Conservation (phyloP, 805 yeast species). For the Blastobotrys muscicola region DNA sequence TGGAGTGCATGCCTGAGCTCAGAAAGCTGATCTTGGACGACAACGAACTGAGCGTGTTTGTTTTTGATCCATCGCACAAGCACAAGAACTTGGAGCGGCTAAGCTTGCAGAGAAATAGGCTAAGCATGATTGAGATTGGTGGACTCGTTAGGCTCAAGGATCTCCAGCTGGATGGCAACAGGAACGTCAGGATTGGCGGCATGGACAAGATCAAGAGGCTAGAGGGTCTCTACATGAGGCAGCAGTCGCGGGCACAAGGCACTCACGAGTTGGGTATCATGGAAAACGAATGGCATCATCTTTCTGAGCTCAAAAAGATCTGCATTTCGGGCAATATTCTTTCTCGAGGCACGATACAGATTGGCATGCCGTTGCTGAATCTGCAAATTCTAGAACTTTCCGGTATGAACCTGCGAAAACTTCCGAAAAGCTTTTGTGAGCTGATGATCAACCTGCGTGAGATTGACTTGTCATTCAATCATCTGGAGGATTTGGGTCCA, state of each 20-base stretch:
- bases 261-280: neutral
- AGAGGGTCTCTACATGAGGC: slow-evolving; percentile 31
- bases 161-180: slow-evolving; percentile 17
- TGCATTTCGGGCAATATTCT: slow-evolving; percentile 32
- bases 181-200: slow-evolving; percentile 20
- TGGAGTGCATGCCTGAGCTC: slow-evolving; percentile 24
- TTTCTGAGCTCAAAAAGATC: slow-evolving; percentile 27
- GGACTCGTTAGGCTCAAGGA: slow-evolving; percentile 9
- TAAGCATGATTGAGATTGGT: slow-evolving; percentile 26
- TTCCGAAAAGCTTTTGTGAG: slow-evolving; percentile 21
- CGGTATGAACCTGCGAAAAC: slow-evolving; percentile 14
- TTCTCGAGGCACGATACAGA: slow-evolving; percentile 6
- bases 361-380: slow-evolving; percentile 22
- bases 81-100: slow-evolving; percentile 32
- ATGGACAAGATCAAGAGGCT: slow-evolving; percentile 28
- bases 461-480: slow-evolving; percentile 25
- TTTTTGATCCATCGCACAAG: slow-evolving; percentile 18
- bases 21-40: slow-evolving; percentile 33
- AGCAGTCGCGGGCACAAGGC: slow-evolving; percentile 8
- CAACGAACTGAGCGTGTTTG: slow-evolving; percentile 23
- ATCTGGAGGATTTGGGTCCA: slow-evolving; percentile 18
- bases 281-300: slow-evolving; percentile 4
- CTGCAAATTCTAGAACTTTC: slow-evolving; percentile 25
- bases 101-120: slow-evolving; percentile 29
- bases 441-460: slow-evolving; percentile 24